These are phyloP conservation scores for Coemansia sp. DNA, from an alignment of 371 early-diverging fungal genomes.

Conservation along the genomic window DNA sequence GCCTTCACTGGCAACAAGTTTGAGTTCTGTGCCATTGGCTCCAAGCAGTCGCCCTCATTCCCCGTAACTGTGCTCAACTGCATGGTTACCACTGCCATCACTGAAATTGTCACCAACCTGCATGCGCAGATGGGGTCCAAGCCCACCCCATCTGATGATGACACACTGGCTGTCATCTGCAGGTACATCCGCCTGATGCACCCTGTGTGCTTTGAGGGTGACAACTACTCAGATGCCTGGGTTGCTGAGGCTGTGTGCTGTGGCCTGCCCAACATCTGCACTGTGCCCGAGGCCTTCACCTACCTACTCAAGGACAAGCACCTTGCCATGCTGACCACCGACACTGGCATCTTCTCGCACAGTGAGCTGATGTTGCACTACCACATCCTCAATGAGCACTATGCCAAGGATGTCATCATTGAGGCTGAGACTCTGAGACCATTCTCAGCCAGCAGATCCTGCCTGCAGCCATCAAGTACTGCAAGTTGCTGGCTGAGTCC, in stretches of 20 bases:
- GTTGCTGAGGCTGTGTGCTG: constrained; percentile 75
- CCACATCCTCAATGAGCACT: constrained; percentile 93
- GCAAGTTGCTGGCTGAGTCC: constrained; percentile 80
- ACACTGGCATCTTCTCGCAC: constrained; percentile 80
- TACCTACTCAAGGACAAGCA: constrained; percentile 71
- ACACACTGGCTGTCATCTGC: constrained; percentile 84
- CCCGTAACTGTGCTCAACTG: constrained; percentile 91
- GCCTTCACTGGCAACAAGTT: constrained; percentile 99
- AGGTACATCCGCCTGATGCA: constrained; percentile 80
- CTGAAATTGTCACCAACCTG: constrained; percentile 71
- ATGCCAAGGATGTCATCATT: constrained; percentile 91
- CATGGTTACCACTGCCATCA: constrained; percentile 84
- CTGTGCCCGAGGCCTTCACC: constrained; percentile 84
- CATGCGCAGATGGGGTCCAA: constrained; percentile 75
- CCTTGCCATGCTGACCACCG: constrained; percentile 70
- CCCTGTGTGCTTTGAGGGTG: constrained; percentile 94
- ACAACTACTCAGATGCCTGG: constrained; percentile 90
- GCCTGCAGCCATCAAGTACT: constrained; percentile 86
- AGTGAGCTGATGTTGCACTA: constrained; percentile 88
- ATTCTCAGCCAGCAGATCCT: constrained; percentile 83
- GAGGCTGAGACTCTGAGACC: constrained; percentile 89
- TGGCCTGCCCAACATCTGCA: constrained; percentile 90
- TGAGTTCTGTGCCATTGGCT: constrained; percentile 99
- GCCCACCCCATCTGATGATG: constrained; percentile 75
- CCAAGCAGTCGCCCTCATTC: constrained; percentile 97